Conservation (phyloP, 202 grass and related monocot genomes). For the Alloteropsis angusta region DNA sequence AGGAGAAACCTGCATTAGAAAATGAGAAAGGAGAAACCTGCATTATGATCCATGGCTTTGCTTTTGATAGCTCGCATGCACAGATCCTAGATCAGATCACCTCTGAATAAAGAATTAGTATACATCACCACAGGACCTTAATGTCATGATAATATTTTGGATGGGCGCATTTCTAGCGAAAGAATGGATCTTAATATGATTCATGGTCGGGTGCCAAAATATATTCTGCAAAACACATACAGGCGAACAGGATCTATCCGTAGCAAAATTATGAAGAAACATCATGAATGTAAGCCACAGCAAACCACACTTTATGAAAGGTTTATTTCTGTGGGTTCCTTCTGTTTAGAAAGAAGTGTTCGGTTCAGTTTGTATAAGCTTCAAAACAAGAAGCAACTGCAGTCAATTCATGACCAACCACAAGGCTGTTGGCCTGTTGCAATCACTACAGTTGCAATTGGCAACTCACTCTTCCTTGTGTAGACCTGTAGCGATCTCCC, state of each 20-base stretch:
- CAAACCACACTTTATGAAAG: background rate
- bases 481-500: background rate
- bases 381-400: background rate
- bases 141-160: background rate
- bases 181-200: background rate
- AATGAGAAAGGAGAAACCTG: background rate
- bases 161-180: background rate
- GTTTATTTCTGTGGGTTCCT: background rate
- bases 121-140: background rate
- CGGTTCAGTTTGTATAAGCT: background rate
- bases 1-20: background rate
- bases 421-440: no score
- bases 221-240: background rate
- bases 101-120: background rate
- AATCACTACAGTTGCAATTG: no score
- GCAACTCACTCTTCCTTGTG: background rate
- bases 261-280: background rate
- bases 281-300: background rate
- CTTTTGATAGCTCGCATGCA: constrained; percentile 7
- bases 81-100: constrained; percentile 10
- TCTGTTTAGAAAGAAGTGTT: background rate
- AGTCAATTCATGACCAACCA: background rate
- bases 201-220: background rate
- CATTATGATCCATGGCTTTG: background rate
- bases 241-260: no score